These are phyloP conservation scores for Mycogone perniciosa DNA, from an alignment of 2,329 filamentous ascomycete species.

Conservation along the genomic window DNA sequence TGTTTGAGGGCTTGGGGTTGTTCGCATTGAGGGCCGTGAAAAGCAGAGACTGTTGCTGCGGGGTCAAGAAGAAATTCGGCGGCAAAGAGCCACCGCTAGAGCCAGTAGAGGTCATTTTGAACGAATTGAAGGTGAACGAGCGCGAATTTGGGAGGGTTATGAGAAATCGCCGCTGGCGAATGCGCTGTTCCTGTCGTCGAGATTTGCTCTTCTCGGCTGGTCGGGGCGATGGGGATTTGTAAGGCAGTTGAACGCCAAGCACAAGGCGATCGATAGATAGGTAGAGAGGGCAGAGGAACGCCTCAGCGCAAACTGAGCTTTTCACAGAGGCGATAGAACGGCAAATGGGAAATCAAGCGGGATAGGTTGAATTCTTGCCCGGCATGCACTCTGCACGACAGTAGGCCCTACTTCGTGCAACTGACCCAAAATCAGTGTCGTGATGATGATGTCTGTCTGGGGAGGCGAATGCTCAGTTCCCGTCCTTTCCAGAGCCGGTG, in stretches of 20 bases:
- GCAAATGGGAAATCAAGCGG: too few species aligned
- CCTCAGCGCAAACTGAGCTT: too few species aligned
- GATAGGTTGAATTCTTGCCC: too few species aligned
- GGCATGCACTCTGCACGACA: too few species aligned
- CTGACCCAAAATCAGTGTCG: neutral
- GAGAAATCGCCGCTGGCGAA: neutral
- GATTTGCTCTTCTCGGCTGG: too few species aligned
- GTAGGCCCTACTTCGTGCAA: neutral
- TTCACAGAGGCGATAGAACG: too few species aligned
- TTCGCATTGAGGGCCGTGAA: conserved; percentile 73
- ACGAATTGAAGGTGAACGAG: neutral
- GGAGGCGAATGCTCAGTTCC: conserved; percentile 6
- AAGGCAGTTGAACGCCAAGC: neutral
- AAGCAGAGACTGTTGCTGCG: conserved; percentile 69
- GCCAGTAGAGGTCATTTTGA: conserved; percentile 45
- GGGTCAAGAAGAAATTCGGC: conserved; percentile 61
- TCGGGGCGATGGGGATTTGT: neutral
- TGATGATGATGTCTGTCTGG: conserved; percentile 11
- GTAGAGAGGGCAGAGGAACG: too few species aligned
- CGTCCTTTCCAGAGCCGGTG: neutral
- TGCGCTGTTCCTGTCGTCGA: too few species aligned
- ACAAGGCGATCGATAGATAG: neutral
- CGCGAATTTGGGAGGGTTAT: neutral
- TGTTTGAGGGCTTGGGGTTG: conserved; percentile 30
- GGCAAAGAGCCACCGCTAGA: conserved; percentile 36